Evolutionary conservation across 2,329 filamentous ascomycete genomes (phyloP), one percentile per base, ranked within the genome.

Genomic region (Pestalotiopsis sp.): DNA sequence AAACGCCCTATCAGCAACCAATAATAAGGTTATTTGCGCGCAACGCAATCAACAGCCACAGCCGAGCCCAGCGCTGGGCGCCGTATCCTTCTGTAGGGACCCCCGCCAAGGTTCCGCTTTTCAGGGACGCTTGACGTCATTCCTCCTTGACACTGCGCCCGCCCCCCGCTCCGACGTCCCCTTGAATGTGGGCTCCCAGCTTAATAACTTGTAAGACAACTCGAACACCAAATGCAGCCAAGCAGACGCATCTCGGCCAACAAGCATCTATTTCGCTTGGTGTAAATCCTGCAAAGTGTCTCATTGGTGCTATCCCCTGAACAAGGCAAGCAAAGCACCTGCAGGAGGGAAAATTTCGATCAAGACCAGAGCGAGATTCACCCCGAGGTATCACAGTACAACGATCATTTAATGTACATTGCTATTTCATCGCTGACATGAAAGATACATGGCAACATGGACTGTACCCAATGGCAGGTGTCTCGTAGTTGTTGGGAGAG

Each of bases 51-150:
- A 59, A 59, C 23, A 59, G 57, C 57, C 23, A 27, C 57, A 59
- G 57, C 23, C 27, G 23, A 27, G 27, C 23, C 31, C 57, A 27
- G 12, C 23, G 20, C 23, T 6, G 23, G 12, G 27, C 23, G 23
- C 23, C 27, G 23, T 12, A 13, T 59, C 12, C n/a, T 23, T n/a
- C 20, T 41, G 13, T 45, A 23, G 56, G 31, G 31, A n/a, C 14
- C 52, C 65, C 65, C 65, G n/a, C 27, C 65, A 36, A 52, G 65
- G 27, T 66, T 60, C 65, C 65, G 65, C 65, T 66, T 66, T 59
- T 66, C 65, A 60, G 65, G 27, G 20, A 66, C 52, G 56, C 65
- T 66, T 66, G 65, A 66, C 65, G 65, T 66, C 65, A 66, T 60
- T n/a, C 9, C 41, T 49, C 20, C 45, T 11, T 45, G 7, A 36